Evolutionary conservation across 768 basidiomycete genomes (phyloP), one percentile per base, ranked within the genome.

Genomic region (Serendipita sp.): DNA sequence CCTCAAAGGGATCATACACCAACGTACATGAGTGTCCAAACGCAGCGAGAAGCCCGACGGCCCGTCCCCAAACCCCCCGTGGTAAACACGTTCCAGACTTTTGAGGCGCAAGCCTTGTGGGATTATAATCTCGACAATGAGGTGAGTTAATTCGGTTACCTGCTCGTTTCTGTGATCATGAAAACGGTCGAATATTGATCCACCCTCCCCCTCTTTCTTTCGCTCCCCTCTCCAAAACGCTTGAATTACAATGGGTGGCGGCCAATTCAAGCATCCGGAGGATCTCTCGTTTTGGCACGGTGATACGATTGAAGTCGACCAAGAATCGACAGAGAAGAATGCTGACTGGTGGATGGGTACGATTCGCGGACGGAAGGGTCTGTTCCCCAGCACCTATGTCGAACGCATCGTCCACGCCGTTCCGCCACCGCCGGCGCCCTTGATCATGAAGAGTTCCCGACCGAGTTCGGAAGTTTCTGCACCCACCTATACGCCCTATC

Each of bases 311-410:
- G 53, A 28, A 26, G 53, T 58, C 30, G 17, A 58, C n/a, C 11
- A 4, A 2, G 17, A 33, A 17, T 58, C 53, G 2, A 13, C 53
- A 22, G 53, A 26, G 28, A 26, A 58, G 31, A 58, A 58, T 28
- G 53, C 53, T 1, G 53, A 58, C 53, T 58, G 53, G 53, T 58
- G 53, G 53, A 28, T 31, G 17, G 53, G 53, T n/a, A 58, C 53
- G 22, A 31, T 58, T 33, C 53, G 53, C 17, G 53, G 53, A 24
- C 53, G 31, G 0, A 24, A 13, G 30, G 53, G 53, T 4, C 24
- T 58, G 24, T 58, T 58, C 53, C 53, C 53, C 22, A 58, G 53
- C 53, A 58, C 53, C 24, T 58, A 58, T 34, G 53, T 58, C 31
- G 53, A 58, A 58, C 53, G 53, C 53, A 58, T 58, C 53, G 30